Conservation (phyloP, 805 yeast species). For the Candida jianshihensis region DNA sequence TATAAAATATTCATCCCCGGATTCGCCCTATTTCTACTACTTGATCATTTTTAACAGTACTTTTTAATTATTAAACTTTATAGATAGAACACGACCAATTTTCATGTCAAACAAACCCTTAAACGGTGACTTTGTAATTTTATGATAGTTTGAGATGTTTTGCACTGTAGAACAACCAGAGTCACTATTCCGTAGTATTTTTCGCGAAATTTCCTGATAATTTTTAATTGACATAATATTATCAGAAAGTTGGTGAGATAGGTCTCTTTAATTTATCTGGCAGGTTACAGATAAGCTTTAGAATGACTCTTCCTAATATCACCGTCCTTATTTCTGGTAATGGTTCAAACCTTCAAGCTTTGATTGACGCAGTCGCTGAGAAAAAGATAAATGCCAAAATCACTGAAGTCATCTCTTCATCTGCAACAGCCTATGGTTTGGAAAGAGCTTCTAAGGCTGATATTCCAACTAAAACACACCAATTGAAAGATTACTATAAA, state of each 20-base stretch:
- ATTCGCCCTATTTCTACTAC: neutral
- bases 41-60: too few species aligned
- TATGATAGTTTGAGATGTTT: too few species aligned
- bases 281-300: too few species aligned
- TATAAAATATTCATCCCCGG: neutral
- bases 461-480: slow-evolving; percentile 70
- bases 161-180: too few species aligned
- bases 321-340: slow-evolving; percentile 85
- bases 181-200: too few species aligned
- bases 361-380: slow-evolving; percentile 61
- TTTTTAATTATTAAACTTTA: neutral
- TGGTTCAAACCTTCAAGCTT: slow-evolving; percentile 93
- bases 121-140: too few species aligned
- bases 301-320: slow-evolving; percentile 24
- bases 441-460: slow-evolving; percentile 62
- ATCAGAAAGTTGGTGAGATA: too few species aligned
- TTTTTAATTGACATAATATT: too few species aligned
- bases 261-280: too few species aligned
- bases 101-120: neutral
- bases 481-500: slow-evolving; percentile 64
- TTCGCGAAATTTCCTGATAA: too few species aligned
- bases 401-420: slow-evolving; percentile 77
- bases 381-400: slow-evolving; percentile 46
- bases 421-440: slow-evolving; percentile 81
- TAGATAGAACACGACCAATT: neutral